Evolutionary conservation across 495 filamentous ascomycete genomes (phyloP).

Genomic region (Articulospora tetracladia): DNA sequence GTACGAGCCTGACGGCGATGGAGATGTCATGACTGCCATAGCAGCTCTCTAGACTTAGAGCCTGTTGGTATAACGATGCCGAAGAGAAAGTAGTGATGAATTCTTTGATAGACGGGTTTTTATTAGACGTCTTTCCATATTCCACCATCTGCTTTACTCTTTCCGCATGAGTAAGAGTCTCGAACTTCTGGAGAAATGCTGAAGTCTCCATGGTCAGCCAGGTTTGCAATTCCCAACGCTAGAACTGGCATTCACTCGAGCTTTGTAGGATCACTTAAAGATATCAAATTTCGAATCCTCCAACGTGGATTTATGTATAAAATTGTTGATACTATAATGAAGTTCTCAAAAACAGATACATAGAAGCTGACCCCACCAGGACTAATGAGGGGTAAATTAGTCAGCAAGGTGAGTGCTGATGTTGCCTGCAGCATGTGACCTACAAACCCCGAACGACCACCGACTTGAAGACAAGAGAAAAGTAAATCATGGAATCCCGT

Average conservation of each 20-base stretch:
- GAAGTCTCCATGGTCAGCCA: neutral
- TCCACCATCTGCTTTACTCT: neutral
- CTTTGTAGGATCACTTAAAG: no score
- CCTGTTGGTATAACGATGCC: neutral
- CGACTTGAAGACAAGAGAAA: no score
- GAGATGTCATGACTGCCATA: constrained; percentile 4
- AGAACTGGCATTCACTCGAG: no score
- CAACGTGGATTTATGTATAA: no score
- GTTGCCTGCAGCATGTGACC: neutral
- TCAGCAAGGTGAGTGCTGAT: neutral
- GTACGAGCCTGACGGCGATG: neutral
- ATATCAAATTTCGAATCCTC: no score
- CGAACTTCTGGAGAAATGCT: neutral
- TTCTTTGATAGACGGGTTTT: neutral
- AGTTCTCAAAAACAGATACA: no score
- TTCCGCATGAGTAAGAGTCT: constrained; percentile 3
- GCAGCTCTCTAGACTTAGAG: constrained; percentile 1
- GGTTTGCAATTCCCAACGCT: no score
- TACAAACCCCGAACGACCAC: neutral
- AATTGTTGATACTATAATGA: no score
- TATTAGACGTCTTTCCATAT: neutral
- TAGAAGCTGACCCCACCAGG: no score
- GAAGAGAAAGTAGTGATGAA: neutral
- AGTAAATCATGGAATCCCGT: no score
- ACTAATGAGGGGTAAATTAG: neutral